These are phyloP conservation scores for Juncus inflexus DNA, from an alignment of 176 grass and related monocot species.

Conservation along the genomic window DNA sequence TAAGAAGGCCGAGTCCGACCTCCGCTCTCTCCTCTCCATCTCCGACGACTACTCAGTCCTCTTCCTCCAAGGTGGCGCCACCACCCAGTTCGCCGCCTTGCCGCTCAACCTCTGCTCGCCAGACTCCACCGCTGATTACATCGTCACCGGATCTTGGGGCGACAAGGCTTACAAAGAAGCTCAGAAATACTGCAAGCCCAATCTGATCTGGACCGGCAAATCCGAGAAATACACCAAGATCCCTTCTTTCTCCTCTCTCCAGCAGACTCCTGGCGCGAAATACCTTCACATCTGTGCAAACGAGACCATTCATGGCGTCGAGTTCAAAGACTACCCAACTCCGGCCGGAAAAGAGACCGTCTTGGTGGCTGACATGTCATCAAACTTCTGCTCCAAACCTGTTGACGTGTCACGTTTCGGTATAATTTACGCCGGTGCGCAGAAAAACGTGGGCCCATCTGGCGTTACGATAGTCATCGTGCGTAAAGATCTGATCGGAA, in stretches of 20 bases:
- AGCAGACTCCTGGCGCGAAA: conserved; percentile 63
- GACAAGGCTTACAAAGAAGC: conserved; percentile 99
- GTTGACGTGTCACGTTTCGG: conserved; percentile 86
- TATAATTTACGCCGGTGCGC: conserved; percentile 89
- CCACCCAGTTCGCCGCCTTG: conserved; percentile 76
- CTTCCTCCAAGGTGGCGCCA: conserved; percentile 94
- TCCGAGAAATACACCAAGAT: conserved; percentile 81
- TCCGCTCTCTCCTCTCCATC: conserved; percentile 63
- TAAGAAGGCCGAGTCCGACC: conserved; percentile 92
- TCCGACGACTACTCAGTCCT: conserved; percentile 73
- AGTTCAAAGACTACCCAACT: conserved; percentile 95
- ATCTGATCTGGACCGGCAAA: conserved; percentile 85
- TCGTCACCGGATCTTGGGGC: conserved; percentile 89
- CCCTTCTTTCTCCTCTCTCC: conserved; percentile 40
- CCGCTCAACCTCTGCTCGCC: conserved; percentile 82
- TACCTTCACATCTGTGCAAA: conserved; percentile 99
- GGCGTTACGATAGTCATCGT: conserved; percentile 87
- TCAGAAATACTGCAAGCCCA: conserved; percentile 69
- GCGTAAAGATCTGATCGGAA: conserved; percentile 76
- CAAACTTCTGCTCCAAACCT: conserved; percentile 99
- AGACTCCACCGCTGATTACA: conserved; percentile 31
- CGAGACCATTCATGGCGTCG: conserved; percentile 97
- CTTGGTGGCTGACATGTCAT: conserved; percentile 98
- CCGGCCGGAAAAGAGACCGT: conserved; percentile 42
- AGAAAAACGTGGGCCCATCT: conserved; percentile 94